Evolutionary conservation across 1,139 yeast genomes (phyloP).

Genomic region (Wickerhamomyces sp.): DNA sequence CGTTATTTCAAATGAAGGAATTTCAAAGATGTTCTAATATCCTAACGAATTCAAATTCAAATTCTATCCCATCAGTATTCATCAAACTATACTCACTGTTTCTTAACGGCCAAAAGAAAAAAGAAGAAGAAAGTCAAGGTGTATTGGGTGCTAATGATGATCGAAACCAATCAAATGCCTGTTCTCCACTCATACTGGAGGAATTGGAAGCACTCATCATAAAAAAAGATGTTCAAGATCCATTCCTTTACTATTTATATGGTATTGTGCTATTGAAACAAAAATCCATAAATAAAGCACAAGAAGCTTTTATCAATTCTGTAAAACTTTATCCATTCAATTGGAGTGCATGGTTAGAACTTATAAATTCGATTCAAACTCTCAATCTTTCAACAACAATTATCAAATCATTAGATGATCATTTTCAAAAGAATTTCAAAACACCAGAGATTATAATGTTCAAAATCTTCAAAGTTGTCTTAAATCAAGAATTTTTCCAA

Average conservation of each 20-base stretch:
- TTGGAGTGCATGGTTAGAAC: conserved; percentile 93
- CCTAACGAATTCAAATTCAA: conserved; percentile 47
- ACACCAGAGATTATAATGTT: conserved; percentile 43
- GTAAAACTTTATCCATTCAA: conserved; percentile 63
- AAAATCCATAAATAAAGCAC: conserved; percentile 56
- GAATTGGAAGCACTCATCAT: conserved; percentile 29
- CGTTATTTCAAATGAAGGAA: conserved; percentile 80
- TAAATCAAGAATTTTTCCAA: conserved; percentile 79
- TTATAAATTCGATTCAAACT: conserved; percentile 57
- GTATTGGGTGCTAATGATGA: conserved; percentile 43
- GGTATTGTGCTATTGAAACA: conserved; percentile 64
- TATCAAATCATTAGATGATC: conserved; percentile 34
- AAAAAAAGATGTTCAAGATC: conserved; percentile 26
- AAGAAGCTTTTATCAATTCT: conserved; percentile 53
- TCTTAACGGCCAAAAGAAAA: conserved; percentile 68
- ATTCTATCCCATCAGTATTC: conserved; percentile 50
- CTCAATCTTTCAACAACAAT: conserved; percentile 57
- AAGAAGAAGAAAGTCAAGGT: conserved; percentile 71
- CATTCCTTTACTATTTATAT: conserved; percentile 63
- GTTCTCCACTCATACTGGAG: conserved; percentile 31
- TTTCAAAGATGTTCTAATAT: conserved; percentile 71
- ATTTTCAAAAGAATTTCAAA: conserved; percentile 21
- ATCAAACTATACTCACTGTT: conserved; percentile 63
- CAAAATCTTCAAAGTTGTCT: conserved; percentile 60
- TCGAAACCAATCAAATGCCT: conserved; percentile 24